A percentile compares a stretch with the other conserved stretches of the same genome.
phyloP scores from a whole-genome alignment of 257 asterid species.

The Nicotiana tomentosiformis region DNA sequence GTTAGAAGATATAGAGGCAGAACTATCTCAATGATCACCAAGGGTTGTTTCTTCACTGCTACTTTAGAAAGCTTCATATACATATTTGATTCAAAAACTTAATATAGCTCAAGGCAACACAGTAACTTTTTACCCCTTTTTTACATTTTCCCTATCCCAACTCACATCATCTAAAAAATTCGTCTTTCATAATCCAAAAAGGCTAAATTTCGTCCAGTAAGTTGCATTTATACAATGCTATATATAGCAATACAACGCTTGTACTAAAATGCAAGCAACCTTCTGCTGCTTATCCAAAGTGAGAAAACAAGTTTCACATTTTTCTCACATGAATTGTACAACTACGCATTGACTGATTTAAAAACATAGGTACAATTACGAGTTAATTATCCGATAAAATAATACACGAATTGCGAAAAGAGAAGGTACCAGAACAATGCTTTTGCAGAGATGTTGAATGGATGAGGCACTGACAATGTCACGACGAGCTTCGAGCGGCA shows the following conservation, averaged over 20 bases:
- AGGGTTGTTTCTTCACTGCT: background rate
- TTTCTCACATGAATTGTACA: background rate
- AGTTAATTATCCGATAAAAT: background rate
- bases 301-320: background rate
- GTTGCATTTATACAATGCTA: background rate
- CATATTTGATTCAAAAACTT: background rate
- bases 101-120: background rate
- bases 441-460: conserved; percentile 75
- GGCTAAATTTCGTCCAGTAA: background rate
- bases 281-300: background rate
- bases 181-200: too few relatives aligned
- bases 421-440: conserved; percentile 72
- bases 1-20: too few relatives aligned
- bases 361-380: background rate
- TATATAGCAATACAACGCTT: background rate
- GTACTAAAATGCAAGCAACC: background rate
- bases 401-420: background rate
- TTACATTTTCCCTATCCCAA: background rate
- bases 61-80: background rate
- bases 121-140: background rate
- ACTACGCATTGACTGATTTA: background rate
- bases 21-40: too few relatives aligned
- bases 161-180: background rate
- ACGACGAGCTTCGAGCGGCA: conserved; percentile 66
- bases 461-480: conserved; percentile 69